Base-by-base conservation (phyloP, 176 grass and related monocot species). In the Chrysopogon serrulatus region DNA sequence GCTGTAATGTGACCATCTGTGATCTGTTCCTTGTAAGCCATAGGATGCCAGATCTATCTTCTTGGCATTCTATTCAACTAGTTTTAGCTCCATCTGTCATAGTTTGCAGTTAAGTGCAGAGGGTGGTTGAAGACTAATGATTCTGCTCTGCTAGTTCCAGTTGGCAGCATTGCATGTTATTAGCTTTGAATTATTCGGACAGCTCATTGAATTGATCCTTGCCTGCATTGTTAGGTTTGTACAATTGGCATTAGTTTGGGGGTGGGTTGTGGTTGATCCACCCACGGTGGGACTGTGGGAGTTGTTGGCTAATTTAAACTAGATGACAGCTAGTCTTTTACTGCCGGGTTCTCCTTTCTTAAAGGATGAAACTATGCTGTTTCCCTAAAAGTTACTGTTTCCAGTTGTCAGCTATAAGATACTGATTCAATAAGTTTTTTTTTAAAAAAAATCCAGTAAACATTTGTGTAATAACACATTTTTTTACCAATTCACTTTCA, bases 221-320 rank as follows among this genome's bases (percentile, higher is more conserved):
- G 19, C 31, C 51, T 73, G 61, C 37, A 85, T 71, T 85, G 49
- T 83, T 64, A 68, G 71, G 17, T 80, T 88, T 80, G 78, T 77
- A 85, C 39, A 74, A 76, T 68, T 80, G 61, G 70, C 70, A 85
- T 74, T 85, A 54, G 33, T 85, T 82, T 61, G 13, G 62, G 66
- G 68, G 36, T 82, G 41, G 28, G 30, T 28, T 69, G 37, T 69
- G 71, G 40, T 87, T 82, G 42, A 81, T 81, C 56, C 45, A 5
- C 67, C 69, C 61, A 85, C 68, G 12, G 41, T 75, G 62, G 48
- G 36, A 39, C 45, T 21, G 47, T 84, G 48, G 40, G 47, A 61
- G 48, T 76, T 10, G 76, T 74, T 89, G 61, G 67, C 47, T 74
- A 84, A 74, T 79, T 74, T 74, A 74, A 79, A 74, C 68, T n/a